Percentiles rank a stretch among this genome's conserved stretches.
Conservation (phyloP, 805 yeast genomes). For the Yamadazyma phyllophila region DNA sequence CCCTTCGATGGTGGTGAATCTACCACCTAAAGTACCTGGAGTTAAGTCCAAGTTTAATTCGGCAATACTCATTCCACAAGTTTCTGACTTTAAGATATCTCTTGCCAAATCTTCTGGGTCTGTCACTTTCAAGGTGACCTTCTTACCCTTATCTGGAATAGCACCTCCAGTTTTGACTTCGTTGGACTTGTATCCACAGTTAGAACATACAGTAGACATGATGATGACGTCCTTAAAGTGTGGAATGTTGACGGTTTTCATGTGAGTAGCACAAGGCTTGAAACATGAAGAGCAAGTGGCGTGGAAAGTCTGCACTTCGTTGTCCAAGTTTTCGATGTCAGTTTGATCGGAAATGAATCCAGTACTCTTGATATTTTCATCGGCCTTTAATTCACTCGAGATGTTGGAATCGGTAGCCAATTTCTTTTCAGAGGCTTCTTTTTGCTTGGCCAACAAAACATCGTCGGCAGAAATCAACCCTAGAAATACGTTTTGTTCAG, state of each 20-base stretch:
- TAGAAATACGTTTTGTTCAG: slow-evolving; percentile 80
- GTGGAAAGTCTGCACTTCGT: slow-evolving; percentile 89
- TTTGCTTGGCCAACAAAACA: slow-evolving; percentile 45
- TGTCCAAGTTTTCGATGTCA: slow-evolving; percentile 79
- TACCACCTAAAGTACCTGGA: slow-evolving; percentile 96
- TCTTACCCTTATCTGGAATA: slow-evolving; percentile 81
- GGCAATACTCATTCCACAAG: slow-evolving; percentile 82
- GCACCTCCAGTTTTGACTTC: slow-evolving; percentile 99
- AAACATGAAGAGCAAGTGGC: slow-evolving; percentile 93
- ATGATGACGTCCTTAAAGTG: slow-evolving; percentile 96
- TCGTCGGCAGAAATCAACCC: slow-evolving; percentile 77
- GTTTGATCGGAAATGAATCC: slow-evolving; percentile 69
- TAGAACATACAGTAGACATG: slow-evolving; percentile 90
- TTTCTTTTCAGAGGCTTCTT: slow-evolving; percentile 49
- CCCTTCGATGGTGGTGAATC: slow-evolving; percentile 97
- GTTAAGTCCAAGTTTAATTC: slow-evolving; percentile 88
- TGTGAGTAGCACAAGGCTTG: slow-evolving; percentile 82
- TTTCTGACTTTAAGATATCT: slow-evolving; percentile 91
- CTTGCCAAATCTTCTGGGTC: slow-evolving; percentile 93
- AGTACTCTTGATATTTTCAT: slow-evolving; percentile 33
- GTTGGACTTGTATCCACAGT: slow-evolving; percentile 93
- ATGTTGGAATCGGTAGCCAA: slow-evolving; percentile 36
- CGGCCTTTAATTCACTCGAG: slow-evolving; percentile 21
- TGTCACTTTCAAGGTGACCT: slow-evolving; percentile 67
- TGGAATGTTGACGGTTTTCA: slow-evolving; percentile 96